Evolutionary conservation across 2,329 filamentous ascomycete genomes (phyloP), one percentile per base, ranked within the genome.

Genomic region (Talaromyces rugulosus): DNA sequence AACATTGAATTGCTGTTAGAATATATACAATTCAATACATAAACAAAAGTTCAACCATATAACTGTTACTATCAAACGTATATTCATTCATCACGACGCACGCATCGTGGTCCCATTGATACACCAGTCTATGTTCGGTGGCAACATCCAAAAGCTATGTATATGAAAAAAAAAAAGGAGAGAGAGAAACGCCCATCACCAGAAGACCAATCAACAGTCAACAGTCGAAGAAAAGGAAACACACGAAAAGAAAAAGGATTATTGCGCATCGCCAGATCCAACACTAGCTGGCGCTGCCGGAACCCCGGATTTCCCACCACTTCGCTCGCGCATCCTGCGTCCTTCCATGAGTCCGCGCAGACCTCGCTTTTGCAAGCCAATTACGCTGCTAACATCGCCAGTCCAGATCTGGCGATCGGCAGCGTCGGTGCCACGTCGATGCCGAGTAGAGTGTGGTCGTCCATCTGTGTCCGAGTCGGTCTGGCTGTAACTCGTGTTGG

Each of bases 271-370:
- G 3, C 9, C 50, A 53, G 50, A 53, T 12, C 5, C 27, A 18
- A 27, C 56, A 53, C 50, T 53, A 11, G 50, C 27, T 30, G 50
- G 50, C 51, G 56, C 51, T 30, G 56, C 51, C 30, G 56, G 51
- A 33, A 59, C 57, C 14, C 56, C 61, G n/a, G 61, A 59, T 44
- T 53, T 62, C 33, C 56, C 61, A 14, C 61, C 57, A 12, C 83
- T 84, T 66, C 91, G 82, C 74, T 96, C 92, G 52, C 93, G 82
- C 81, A 97, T 87, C 63, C 94, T 83, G 52, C 94, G 82, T 3
- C 94, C 94, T 75, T 98, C 95, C 95, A 99, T 98, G 67, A 99
- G 76, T 0, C 95, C 95, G 63, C 94, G 83, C 40, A 99, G 76
- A 0, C 95, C 95, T 59, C 95, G 84, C 80, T 99, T 99, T 80